phyloP scores from a whole-genome alignment of 2,329 filamentous ascomycete genomes.

The Xylariaceae sp. region DNA sequence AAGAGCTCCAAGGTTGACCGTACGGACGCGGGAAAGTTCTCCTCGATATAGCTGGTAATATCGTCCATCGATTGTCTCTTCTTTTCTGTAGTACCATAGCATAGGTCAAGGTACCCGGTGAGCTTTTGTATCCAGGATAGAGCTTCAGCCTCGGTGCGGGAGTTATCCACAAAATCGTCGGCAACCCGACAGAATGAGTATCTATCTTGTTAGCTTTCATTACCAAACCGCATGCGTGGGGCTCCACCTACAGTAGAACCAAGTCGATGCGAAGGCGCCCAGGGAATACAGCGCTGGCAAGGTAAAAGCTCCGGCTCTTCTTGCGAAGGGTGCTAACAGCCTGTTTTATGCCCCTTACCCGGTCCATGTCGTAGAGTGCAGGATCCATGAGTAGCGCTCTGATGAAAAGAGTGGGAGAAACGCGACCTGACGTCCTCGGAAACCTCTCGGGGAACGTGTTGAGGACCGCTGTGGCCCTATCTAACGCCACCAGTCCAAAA shows the following conservation, averaged over 20 bases:
- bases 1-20: constrained; percentile 55
- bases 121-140: constrained; percentile 55
- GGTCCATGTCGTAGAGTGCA: constrained; percentile 50
- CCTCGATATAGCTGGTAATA: constrained; percentile 35
- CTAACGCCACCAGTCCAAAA: constrained; percentile 62
- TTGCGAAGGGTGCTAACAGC: constrained; percentile 52
- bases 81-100: constrained; percentile 37
- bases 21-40: constrained; percentile 48
- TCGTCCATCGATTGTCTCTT: constrained; percentile 23
- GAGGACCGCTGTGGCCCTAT: constrained; percentile 62
- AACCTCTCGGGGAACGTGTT: constrained; percentile 58
- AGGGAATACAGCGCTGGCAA: constrained; percentile 64
- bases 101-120: constrained; percentile 50
- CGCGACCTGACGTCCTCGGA: constrained; percentile 42
- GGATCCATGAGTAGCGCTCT: constrained; percentile 44
- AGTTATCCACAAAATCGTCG: constrained; percentile 67
- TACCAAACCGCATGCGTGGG: background rate
- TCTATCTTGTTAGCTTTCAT: constrained; percentile 30
- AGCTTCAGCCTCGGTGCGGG: constrained; percentile 47
- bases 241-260: constrained; percentile 50
- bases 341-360: constrained; percentile 54
- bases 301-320: constrained; percentile 69
- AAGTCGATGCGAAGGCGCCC: constrained; percentile 64
- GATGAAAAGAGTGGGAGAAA: constrained; percentile 46
- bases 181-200: constrained; percentile 71